Base-by-base conservation (phyloP, 345 rosid genomes). In the Salix purpurea region DNA sequence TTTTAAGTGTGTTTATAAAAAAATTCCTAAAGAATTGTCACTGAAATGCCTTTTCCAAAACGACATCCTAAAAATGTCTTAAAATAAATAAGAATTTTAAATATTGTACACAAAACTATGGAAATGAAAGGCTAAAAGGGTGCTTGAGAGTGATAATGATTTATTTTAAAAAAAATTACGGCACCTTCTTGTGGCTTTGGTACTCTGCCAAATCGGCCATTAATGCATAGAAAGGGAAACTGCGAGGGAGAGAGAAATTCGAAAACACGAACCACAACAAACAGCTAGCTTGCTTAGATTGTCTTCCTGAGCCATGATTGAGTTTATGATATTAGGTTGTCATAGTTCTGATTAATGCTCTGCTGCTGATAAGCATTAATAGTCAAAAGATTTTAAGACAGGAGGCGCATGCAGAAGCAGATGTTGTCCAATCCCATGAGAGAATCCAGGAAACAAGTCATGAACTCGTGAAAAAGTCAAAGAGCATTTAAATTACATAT, bases 281-380 rank as follows among this genome's bases (percentile, higher is more conserved):
- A 62, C 23, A 24, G 67, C 67, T 40, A 67, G 11, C 60, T 54
- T 19, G 60, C 24, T 54, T 54, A 62, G 69, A 40, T 40, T 36
- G 52, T 37, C 72, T 24, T 58, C 19, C 19, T 39, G 15, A 26
- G 39, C 40, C 28, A 75, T 67, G 66, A 67, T 56, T 68, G 73
- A 75, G 52, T 5, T 74, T 26, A 37, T 75, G 56, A 66, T 36
- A 54, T 67, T 52, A 36, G 23, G 72, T 52, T 75, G 66, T 52
- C 72, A 75, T 24, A 4, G 44, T 50, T 46, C 19, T 48, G 14
- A 40, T 14, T 7, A 72, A 72, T 58, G 34, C 16, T 5, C 30
- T 7, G n/a, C 23, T 70, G 10, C 40, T 70, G 40, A 15, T 28
- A 50, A 48, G 58, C 68, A 12, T 5, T 32, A 15, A 16, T 2